Evolutionary conservation across 2,329 filamentous ascomycete species (phyloP).

Genomic region (Mariannaea sp.): DNA sequence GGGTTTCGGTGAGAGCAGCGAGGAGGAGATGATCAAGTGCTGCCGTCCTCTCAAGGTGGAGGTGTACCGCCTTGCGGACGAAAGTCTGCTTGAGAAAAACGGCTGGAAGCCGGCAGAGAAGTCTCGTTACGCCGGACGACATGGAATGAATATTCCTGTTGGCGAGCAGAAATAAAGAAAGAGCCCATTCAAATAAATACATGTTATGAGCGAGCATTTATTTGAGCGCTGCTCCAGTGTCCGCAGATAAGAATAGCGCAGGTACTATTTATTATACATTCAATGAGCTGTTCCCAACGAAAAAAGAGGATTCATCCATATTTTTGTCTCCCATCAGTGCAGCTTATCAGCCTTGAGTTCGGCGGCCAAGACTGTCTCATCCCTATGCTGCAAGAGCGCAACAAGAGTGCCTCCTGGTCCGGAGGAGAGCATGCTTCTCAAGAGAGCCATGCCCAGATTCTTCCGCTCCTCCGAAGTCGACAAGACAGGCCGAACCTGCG

Average conservation of each 20-base stretch:
- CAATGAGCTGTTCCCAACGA: no score
- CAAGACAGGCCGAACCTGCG: conserved; percentile 24
- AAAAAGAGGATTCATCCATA: no score
- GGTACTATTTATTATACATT: neutral
- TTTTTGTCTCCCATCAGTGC: conserved; percentile 22
- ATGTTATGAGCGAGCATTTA: neutral
- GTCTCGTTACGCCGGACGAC: conserved; percentile 58
- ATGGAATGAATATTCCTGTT: conserved; percentile 32
- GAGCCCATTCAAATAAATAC: no score
- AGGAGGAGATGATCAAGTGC: conserved; percentile 69
- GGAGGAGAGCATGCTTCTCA: conserved; percentile 29
- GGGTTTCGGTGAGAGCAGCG: conserved; percentile 74
- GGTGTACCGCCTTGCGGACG: conserved; percentile 67
- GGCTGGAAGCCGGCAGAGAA: conserved; percentile 67
- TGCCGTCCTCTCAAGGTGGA: conserved; percentile 77
- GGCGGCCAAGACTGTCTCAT: conserved; percentile 31
- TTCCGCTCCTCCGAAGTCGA: conserved; percentile 24
- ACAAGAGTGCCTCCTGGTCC: conserved; percentile 32
- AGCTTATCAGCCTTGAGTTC: conserved; percentile 33
- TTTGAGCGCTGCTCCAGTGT: neutral
- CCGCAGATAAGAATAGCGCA: neutral
- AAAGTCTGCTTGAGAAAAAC: conserved; percentile 51
- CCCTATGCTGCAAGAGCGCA: conserved; percentile 36
- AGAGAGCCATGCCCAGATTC: conserved; percentile 23
- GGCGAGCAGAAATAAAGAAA: conserved; percentile 27